Evolutionary conservation across 768 basidiomycete genomes (phyloP).

Genomic region (Mycena kentingensis): DNA sequence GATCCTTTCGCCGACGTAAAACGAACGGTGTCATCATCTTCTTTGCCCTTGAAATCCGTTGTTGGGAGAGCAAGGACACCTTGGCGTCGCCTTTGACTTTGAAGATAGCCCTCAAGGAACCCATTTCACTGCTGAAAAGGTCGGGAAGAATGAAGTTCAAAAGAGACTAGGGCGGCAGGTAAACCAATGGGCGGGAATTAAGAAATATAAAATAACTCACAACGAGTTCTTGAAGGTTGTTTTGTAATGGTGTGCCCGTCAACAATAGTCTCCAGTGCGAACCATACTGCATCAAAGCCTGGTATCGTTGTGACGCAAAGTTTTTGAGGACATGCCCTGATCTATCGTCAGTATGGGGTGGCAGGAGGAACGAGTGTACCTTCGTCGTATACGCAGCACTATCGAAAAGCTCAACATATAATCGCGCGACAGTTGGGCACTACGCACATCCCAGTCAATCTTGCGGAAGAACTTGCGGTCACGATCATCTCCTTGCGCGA

Average conservation of each 20-base stretch:
- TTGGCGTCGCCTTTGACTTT: constrained; percentile 94
- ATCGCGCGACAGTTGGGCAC: neutral
- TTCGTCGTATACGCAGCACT: constrained; percentile 96
- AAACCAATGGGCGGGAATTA: constrained; percentile 6
- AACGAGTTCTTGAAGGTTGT: constrained; percentile 87
- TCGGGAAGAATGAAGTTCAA: constrained; percentile 97
- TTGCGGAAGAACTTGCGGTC: constrained; percentile 93
- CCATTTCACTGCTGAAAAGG: constrained; percentile 77
- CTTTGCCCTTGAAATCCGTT: constrained; percentile 92
- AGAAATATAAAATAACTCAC: constrained; percentile 47
- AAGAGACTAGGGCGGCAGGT: constrained; percentile 67
- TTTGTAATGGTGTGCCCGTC: constrained; percentile 94
- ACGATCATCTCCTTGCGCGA: constrained; percentile 86
- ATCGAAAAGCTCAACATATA: constrained; percentile 6
- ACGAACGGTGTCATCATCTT: constrained; percentile 99
- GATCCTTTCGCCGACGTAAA: constrained; percentile 93
- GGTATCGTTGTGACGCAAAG: constrained; percentile 95
- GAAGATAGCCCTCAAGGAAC: constrained; percentile 89
- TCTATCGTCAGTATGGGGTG: too few species aligned
- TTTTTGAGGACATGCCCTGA: constrained; percentile 97
- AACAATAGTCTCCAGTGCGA: constrained; percentile 89
- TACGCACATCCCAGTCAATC: constrained; percentile 88
- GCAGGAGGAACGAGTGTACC: too few species aligned
- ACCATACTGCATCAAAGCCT: constrained; percentile 79
- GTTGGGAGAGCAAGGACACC: constrained; percentile 83